These are phyloP conservation scores for Aciculoconidium aculeatum DNA, from an alignment of 805 yeast genomes.

Conservation along the genomic window DNA sequence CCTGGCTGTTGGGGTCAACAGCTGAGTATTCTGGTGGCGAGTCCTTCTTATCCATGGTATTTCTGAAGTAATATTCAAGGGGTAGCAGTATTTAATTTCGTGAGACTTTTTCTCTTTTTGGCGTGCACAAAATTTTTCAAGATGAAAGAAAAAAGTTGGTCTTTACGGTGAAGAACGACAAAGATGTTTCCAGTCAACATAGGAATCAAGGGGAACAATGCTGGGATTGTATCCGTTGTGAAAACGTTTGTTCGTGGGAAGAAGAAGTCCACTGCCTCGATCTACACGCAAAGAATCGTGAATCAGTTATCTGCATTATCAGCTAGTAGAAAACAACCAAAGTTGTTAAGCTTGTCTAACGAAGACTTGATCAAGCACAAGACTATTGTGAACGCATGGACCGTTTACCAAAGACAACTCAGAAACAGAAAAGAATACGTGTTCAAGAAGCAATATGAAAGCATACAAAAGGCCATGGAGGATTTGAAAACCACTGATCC, in stretches of 20 bases:
- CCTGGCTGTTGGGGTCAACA: conserved; percentile 1
- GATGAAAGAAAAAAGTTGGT: too few species aligned
- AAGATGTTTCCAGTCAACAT: too few species aligned
- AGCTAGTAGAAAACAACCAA: conserved; percentile 86
- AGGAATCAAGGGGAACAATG: too few species aligned
- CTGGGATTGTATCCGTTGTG: too few species aligned
- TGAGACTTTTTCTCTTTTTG: too few species aligned
- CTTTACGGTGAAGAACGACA: too few species aligned
- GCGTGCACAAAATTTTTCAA: too few species aligned
- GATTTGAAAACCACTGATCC: conserved; percentile 51
- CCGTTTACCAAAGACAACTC: conserved; percentile 48
- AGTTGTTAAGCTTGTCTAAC: conserved; percentile 60
- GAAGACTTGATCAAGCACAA: conserved; percentile 86
- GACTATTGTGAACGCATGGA: conserved; percentile 82
- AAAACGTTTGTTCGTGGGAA: conserved; percentile 26
- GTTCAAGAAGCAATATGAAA: conserved; percentile 55
- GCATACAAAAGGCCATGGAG: conserved; percentile 67
- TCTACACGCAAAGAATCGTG: conserved; percentile 39
- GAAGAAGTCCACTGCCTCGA: conserved; percentile 20
- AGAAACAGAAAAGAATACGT: conserved; percentile 34
- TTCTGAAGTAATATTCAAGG: too few species aligned
- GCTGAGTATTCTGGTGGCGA: conserved; percentile 6
- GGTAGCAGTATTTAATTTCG: too few species aligned
- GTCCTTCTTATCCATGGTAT: too few species aligned
- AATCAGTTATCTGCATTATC: conserved; percentile 74